Percentiles rank a stretch among this genome's conserved stretches.
Evolutionary conservation across 2,329 filamentous ascomycete genomes (phyloP).

Genomic region (Dactylellina haptotyla): DNA sequence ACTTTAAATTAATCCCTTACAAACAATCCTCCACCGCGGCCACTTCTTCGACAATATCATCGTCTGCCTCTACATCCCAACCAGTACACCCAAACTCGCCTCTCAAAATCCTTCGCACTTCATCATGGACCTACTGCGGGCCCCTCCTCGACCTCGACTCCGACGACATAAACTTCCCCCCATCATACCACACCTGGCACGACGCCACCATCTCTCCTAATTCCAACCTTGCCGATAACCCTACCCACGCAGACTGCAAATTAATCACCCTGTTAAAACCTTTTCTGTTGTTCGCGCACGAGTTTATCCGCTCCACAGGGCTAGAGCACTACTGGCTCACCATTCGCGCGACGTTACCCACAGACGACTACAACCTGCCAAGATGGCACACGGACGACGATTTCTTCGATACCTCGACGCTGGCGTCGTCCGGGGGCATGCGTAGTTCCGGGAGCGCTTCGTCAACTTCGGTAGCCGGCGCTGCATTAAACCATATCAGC

Average conservation of each 20-base stretch:
- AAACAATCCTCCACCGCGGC: background rate
- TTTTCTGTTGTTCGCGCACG: conserved; percentile 62
- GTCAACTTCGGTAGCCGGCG: too few species aligned
- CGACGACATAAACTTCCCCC: conserved; percentile 58
- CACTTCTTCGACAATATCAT: too few species aligned
- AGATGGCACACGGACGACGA: conserved; percentile 67
- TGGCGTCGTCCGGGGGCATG: too few species aligned
- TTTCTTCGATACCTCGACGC: too few species aligned
- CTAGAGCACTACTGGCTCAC: conserved; percentile 65
- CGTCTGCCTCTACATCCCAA: background rate
- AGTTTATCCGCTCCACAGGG: conserved; percentile 60
- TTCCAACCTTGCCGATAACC: background rate
- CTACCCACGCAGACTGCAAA: conserved; percentile 56
- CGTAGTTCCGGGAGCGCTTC: background rate
- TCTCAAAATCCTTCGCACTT: conserved; percentile 33
- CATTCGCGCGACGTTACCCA: conserved; percentile 64
- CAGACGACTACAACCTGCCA: conserved; percentile 63
- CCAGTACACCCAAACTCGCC: background rate
- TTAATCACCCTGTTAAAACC: conserved; percentile 61
- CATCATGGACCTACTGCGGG: conserved; percentile 65
- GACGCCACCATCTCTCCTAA: conserved; percentile 59
- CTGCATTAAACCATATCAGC: too few species aligned
- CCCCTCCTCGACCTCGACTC: conserved; percentile 59
- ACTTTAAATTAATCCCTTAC: conserved; percentile 48
- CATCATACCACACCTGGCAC: conserved; percentile 62